Base-by-base conservation (phyloP, 306 rosid genomes). In the Boehmeria nivea region DNA sequence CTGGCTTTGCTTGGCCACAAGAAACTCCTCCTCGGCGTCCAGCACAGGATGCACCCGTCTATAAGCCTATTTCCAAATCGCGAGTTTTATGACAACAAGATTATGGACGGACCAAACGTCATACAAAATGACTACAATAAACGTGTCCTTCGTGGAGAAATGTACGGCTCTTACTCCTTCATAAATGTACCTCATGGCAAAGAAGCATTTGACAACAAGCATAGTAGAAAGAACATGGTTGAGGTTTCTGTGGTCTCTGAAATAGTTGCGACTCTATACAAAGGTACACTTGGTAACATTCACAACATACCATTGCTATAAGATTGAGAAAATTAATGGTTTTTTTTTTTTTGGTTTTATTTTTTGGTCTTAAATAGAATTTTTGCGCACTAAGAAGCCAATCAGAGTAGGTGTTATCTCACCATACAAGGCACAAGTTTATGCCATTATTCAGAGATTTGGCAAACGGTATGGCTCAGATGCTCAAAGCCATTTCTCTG, bases 391-490 rank as follows among this genome's bases (percentile, higher is more conserved):
- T 12, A 73, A 47, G 43, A 76, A 59, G 76, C 73, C 62, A 57
- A 65, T 73, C 5, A 78, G 88, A 67, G 63, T 84, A 27, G 94
- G 94, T 54, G 68, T 84, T 28, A 78, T 84, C 67, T 81, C 94
- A 51, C 81, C 88, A 13, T 81, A 84, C 52, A 73, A 68, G 13
- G 83, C 80, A 33, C 88, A 84, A 45, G 83, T 81, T 17, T 5
- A 1, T 40, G 94, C 66, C 51, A 78, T 84, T 58, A 55, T 74
- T 18, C 57, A 81, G 51, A 69, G 58, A 25, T 24, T 84, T 14
- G 61, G 57, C 63, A 28, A 40, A 3, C 4, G 44, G 15, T 74
- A 65, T 47, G 36, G 14, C 37, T 38, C 17, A 1, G 37, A 17
- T 54, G 57, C 52, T 6, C 51, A 63, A 21, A 1, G 60, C 1